These are phyloP conservation scores for Trichoderma parareesei DNA, from an alignment of 495 filamentous ascomycete species.

Conservation along the genomic window DNA sequence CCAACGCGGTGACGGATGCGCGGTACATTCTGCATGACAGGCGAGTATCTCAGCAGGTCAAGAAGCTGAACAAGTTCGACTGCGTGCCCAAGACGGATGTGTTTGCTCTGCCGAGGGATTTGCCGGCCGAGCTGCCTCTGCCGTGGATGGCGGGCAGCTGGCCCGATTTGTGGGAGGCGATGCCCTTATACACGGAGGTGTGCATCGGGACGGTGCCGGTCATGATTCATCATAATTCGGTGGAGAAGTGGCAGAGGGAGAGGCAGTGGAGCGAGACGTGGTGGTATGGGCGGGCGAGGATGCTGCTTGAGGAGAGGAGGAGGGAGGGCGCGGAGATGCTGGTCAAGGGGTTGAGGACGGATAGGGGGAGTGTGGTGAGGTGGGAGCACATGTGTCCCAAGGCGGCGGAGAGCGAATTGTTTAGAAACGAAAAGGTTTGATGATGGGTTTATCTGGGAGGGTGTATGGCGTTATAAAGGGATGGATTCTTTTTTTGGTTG, in stretches of 20 bases:
- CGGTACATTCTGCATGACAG: neutral
- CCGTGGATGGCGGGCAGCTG: neutral
- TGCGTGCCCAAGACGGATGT: neutral
- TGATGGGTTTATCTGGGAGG: too few relatives aligned
- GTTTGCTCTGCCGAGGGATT: neutral
- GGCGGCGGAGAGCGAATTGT: neutral
- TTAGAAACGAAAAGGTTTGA: neutral
- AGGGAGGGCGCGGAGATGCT: neutral
- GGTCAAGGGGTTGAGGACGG: neutral
- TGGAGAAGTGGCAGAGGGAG: constrained; percentile 1
- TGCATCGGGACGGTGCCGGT: constrained; percentile 2
- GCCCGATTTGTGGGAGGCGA: neutral
- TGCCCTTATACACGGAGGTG: constrained; percentile 4
- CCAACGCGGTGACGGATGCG: neutral
- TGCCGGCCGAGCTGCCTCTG: neutral
- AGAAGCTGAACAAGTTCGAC: neutral
- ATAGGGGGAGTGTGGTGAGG: neutral
- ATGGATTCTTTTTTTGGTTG: too few relatives aligned
- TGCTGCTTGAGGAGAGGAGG: neutral
- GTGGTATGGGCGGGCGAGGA: neutral
- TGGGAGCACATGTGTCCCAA: neutral
- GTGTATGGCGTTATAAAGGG: too few relatives aligned
- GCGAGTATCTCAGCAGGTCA: neutral
- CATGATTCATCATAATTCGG: constrained; percentile 7
- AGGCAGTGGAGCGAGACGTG: constrained; percentile 2